phyloP scores from a whole-genome alignment of 306 rosid species.

The Ormosia emarginata region DNA sequence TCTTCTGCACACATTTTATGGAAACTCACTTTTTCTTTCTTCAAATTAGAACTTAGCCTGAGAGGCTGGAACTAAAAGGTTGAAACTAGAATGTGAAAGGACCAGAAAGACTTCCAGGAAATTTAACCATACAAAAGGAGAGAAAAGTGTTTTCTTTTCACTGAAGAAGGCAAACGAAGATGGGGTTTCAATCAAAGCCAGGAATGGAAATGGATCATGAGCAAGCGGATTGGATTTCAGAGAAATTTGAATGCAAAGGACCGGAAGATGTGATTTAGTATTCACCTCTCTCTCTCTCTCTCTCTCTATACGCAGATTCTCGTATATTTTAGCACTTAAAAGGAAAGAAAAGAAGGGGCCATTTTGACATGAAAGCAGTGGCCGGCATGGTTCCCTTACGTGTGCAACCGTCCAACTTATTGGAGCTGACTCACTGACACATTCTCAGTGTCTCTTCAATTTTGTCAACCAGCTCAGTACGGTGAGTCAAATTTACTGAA shows the following conservation, averaged over 20 bases:
- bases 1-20: not conserved
- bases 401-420: not conserved
- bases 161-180: conserved; percentile 3
- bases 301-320: conserved; percentile 24
- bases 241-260: conserved; percentile 13
- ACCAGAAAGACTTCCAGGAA: not conserved
- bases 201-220: conserved; percentile 2
- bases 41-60: not conserved
- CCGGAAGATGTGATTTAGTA: not conserved
- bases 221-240: conserved; percentile 20
- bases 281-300: not conserved
- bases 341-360: conserved; percentile 11
- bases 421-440: not conserved
- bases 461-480: not conserved
- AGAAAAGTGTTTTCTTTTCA: conserved; percentile 17
- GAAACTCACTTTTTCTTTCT: not conserved
- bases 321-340: conserved; percentile 25
- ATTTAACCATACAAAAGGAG: not conserved
- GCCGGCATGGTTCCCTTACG: conserved; percentile 1
- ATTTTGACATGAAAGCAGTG: conserved; percentile 9
- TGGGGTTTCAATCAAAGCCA: not conserved
- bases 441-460: not conserved
- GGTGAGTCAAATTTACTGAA: not conserved
- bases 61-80: not conserved
- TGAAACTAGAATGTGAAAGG: not conserved